Evolutionary conservation across 352 stramenopile genomes (phyloP), one percentile per base, ranked within the genome.

Genomic region (Globisporangium orthogonon): DNA sequence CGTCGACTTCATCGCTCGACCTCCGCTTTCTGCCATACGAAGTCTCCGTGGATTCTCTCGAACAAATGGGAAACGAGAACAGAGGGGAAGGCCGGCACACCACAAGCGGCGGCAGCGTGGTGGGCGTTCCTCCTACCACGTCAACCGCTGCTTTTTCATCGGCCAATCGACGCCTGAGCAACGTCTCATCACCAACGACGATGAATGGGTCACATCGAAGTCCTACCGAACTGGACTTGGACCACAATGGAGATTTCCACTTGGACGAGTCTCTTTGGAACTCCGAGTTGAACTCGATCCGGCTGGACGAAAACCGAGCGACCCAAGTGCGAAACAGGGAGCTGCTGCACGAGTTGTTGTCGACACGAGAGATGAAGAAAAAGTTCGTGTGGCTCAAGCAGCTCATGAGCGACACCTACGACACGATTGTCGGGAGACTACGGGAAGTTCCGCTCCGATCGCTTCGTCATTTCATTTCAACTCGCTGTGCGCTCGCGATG

Each of bases 401-500:
- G 50, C 83, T 88, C 45, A 90, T 88, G 37, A 67, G 62, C 14
- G 75, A 87, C 51, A 74, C 86, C 2, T 90, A 90, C 64, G 80
- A 86, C 51, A 83, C 71, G 1, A 66, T 90, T 15, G 65, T 88
- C 1, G 76, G 76, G 0, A 74, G 69, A 2, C 41, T 88, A 31
- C 61, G 66, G n/a, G 74, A 83, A 10, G 39, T 81, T 28, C 61
- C 66, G 9, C 39, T 50, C 1, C 29, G 15, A 0, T 53, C 52
- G 1, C 41, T 77, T 7, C 41, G 61, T 7, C 66, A 71, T 7
- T 58, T 79, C 3, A 28, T 89, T 1, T 55, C 55, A 14, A 60
- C 58, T 13, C 69, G 64, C 43, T 83, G 69, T 18, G 70, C 72
- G 18, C 65, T 90, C 13, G 57, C 70, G 2, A 51, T 90, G 39